These are phyloP conservation scores for Cladosporium sp. DNA, from an alignment of 2,329 filamentous ascomycete genomes.

Conservation along the genomic window DNA sequence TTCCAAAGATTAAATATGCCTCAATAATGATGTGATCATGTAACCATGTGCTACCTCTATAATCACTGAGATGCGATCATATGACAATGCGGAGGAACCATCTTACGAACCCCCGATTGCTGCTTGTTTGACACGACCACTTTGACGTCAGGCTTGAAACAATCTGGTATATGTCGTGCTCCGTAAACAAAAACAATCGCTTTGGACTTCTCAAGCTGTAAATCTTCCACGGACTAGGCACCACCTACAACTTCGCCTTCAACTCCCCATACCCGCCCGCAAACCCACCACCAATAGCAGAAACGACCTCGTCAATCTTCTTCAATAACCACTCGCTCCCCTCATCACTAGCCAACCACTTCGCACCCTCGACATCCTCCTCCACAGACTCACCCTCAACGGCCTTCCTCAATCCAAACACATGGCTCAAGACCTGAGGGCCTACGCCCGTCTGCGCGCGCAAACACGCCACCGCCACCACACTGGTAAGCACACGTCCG, in stretches of 20 bases:
- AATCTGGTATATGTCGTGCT: background rate
- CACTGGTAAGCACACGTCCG: constrained; percentile 66
- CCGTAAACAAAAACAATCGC: background rate
- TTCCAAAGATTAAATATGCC: background rate
- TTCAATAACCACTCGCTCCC: constrained; percentile 61
- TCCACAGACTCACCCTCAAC: constrained; percentile 56
- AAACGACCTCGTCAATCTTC: constrained; percentile 58
- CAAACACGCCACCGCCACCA: constrained; percentile 71
- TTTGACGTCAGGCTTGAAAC: no score
- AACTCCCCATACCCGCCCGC: constrained; percentile 46
- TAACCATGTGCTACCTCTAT: no score
- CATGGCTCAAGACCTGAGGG: constrained; percentile 74
- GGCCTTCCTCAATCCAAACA: constrained; percentile 75
- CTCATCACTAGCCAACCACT: constrained; percentile 62
- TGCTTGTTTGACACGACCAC: no score
- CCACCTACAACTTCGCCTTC: constrained; percentile 38
- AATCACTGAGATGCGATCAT: no score
- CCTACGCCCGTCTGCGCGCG: constrained; percentile 76
- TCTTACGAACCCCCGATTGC: no score
- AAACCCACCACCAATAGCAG: constrained; percentile 49
- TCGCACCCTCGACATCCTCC: constrained; percentile 54
- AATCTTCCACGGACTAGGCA: background rate
- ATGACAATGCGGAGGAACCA: no score
- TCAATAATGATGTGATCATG: no score
- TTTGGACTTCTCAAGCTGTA: background rate